These are phyloP conservation scores for Boletales sp. DNA, from an alignment of 768 basidiomycete species.

Conservation along the genomic window DNA sequence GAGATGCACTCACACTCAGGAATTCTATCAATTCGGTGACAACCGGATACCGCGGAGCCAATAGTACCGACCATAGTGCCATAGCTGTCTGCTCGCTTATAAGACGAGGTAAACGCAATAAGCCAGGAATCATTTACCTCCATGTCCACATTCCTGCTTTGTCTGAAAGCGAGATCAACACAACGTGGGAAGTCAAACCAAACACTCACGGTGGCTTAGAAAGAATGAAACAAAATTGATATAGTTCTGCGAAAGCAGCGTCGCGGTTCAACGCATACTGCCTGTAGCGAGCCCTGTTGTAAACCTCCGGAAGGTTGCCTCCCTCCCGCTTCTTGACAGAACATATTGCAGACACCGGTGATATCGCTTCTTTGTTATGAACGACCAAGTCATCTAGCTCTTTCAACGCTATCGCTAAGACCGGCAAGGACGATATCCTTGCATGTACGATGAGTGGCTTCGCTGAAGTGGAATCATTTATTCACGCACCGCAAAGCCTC, in stretches of 20 bases:
- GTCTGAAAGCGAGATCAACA: slow-evolving; percentile 36
- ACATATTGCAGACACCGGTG: slow-evolving; percentile 16
- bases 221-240: slow-evolving; percentile 66
- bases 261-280: slow-evolving; percentile 47
- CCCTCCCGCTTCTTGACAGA: slow-evolving; percentile 33
- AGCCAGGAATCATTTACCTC: slow-evolving; percentile 48
- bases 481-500: slow-evolving; percentile 40
- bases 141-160: slow-evolving; percentile 76
- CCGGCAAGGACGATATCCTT: slow-evolving; percentile 49
- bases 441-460: slow-evolving; percentile 1
- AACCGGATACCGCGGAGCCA: slow-evolving; percentile 64
- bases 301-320: slow-evolving; percentile 37
- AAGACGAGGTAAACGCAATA: background rate
- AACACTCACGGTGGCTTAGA: slow-evolving; percentile 66
- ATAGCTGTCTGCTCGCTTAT: slow-evolving; percentile 50
- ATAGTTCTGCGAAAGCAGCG: slow-evolving; percentile 60
- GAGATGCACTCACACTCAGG: slow-evolving; percentile 47
- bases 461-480: background rate
- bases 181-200: background rate
- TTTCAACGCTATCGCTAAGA: slow-evolving; percentile 46
- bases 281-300: slow-evolving; percentile 52
- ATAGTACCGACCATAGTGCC: slow-evolving; percentile 73
- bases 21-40: slow-evolving; percentile 64
- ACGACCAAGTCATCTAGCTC: slow-evolving; percentile 69
- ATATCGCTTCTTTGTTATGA: slow-evolving; percentile 37